Evolutionary conservation across 2,329 filamentous ascomycete species (phyloP), one percentile per base, ranked within the genome.

Genomic region (Alternaria brassicicola): DNA sequence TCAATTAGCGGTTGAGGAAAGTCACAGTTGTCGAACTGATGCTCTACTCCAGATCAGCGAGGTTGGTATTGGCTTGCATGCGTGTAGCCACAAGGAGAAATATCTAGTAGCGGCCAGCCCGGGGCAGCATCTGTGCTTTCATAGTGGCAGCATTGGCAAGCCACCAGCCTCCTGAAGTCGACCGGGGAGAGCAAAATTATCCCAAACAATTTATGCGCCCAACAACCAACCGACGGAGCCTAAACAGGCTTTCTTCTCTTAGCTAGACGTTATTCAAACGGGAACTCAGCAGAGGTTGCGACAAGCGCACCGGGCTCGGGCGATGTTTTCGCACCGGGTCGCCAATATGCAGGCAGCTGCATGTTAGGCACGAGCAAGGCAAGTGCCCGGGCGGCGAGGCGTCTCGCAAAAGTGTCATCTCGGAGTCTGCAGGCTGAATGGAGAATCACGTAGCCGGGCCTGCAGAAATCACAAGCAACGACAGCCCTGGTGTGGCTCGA

Each of bases 381-480:
- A 54, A 54, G 39, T 51, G 43, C 54, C 54, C 36, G 55, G 57
- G 48, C 38, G 41, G 47, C 31, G 53, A 57, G 30, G 57, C 46
- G 45, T 46, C 25, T 33, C 35, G 54, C 31, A 39, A 42, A 33
- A 57, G 31, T 19, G 47, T 46, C 30, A 19, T 47, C 31, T 55
- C 59, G 59, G 65, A 56, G 26, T 6, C n/a, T 54, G 54, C 46
- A 61, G 49, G 61, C 64, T 61, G 60, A 55, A 64, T 60, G 52
- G 53, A 62, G 62, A 28, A 47, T 17, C 43, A 55, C 39, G 15
- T 54, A 53, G 21, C 43, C 43, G 23, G 30, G 43, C 43, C 9
- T 47, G 30, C 43, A 47, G 19, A 23, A 35, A 35, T 35, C 13
- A 47, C 43, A 47, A 50, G 51, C 52, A 38, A 38, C 47, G 47